A percentile compares a stretch with the other conserved stretches of the same genome.
Conservation (phyloP, 2,329 filamentous ascomycete species). For the Daldinia eschscholtzii region DNA sequence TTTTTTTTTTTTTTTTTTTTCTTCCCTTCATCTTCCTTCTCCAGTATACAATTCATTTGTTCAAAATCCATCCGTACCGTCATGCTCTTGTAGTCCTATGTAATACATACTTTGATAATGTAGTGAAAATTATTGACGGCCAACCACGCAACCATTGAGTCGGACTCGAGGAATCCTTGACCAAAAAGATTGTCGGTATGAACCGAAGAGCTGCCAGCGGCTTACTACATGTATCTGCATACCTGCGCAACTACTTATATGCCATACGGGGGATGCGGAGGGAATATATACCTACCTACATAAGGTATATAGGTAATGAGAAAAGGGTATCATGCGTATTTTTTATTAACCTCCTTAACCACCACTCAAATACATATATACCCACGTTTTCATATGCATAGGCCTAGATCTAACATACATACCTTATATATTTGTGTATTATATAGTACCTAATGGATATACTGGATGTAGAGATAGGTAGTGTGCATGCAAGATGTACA, state of each 20-base stretch:
- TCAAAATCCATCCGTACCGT: background rate
- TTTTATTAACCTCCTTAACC: too few species aligned
- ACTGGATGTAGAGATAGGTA: too few species aligned
- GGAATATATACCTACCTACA: background rate
- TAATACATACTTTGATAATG: background rate
- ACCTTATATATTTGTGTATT: too few species aligned
- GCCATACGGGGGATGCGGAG: too few species aligned
- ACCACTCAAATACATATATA: too few species aligned
- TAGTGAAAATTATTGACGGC: constrained; percentile 12
- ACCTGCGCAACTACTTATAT: background rate
- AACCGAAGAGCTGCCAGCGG: constrained; percentile 21
- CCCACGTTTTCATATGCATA: too few species aligned
- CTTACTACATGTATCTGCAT: constrained; percentile 35
- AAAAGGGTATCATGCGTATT: too few species aligned
- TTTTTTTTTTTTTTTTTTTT: background rate
- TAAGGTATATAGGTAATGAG: background rate
- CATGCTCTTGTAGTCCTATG: background rate
- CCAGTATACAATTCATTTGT: background rate
- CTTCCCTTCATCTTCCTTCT: background rate
- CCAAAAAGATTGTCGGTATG: constrained; percentile 40
- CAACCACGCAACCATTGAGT: constrained; percentile 29
- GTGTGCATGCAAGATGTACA: too few species aligned
- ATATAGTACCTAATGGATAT: too few species aligned
- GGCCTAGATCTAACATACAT: too few species aligned
- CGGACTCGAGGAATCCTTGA: constrained; percentile 29